Evolutionary conservation across 352 stramenopile species (phyloP).

Genomic region (Phytophthora colocasiae): DNA sequence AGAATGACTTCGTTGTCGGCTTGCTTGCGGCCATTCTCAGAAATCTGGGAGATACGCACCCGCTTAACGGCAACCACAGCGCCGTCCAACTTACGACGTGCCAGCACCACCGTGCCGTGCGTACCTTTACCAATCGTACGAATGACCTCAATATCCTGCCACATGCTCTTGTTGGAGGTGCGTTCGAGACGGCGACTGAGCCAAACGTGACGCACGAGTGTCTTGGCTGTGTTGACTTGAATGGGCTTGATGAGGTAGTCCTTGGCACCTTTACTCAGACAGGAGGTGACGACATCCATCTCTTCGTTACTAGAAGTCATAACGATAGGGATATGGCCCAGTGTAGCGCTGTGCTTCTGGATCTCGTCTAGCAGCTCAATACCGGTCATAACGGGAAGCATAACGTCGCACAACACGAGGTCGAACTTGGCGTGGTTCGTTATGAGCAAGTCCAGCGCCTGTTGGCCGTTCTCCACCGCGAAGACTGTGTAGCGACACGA

Average conservation of each 20-base stretch:
- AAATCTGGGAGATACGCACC: constrained; percentile 81
- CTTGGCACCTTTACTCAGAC: constrained; percentile 88
- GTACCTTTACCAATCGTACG: constrained; percentile 89
- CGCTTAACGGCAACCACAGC: constrained; percentile 88
- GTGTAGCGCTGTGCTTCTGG: constrained; percentile 63
- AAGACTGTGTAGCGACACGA: constrained; percentile 87
- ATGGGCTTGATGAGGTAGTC: constrained; percentile 93
- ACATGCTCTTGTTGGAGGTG: constrained; percentile 76
- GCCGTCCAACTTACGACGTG: constrained; percentile 76
- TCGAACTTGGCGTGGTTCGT: constrained; percentile 83
- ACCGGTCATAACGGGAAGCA: constrained; percentile 90
- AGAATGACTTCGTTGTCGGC: constrained; percentile 91
- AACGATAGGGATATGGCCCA: constrained; percentile 89
- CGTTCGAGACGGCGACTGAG: constrained; percentile 75
- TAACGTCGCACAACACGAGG: constrained; percentile 91
- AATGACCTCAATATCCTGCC: constrained; percentile 87
- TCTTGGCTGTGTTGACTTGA: constrained; percentile 91
- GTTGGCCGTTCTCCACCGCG: constrained; percentile 83
- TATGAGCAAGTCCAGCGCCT: constrained; percentile 78
- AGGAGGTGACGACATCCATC: constrained; percentile 91
- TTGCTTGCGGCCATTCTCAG: constrained; percentile 85
- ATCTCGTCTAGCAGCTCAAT: constrained; percentile 89
- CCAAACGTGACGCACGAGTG: constrained; percentile 89
- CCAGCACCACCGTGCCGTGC: constrained; percentile 85
- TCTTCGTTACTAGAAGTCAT: constrained; percentile 93